Percentiles rank a stretch among this genome's conserved stretches.
Conservation (phyloP, 176 grass and related monocot species). For the Melocanna baccifera region DNA sequence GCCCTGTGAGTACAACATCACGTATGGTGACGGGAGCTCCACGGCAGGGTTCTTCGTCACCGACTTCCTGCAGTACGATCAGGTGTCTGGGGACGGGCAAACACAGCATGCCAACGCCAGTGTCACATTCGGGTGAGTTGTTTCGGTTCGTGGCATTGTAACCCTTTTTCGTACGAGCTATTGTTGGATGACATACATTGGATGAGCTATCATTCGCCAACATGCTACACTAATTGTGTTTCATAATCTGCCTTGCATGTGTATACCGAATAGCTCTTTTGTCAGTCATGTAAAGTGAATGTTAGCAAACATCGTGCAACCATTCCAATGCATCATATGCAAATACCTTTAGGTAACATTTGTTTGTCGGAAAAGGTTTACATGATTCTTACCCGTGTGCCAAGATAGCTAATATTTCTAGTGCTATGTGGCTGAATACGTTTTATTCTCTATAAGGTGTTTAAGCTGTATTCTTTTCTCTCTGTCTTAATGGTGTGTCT, state of each 20-base stretch:
- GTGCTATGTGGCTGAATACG: background rate
- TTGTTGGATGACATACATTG: background rate
- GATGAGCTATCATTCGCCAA: background rate
- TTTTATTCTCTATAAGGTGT: background rate
- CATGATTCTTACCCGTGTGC: background rate
- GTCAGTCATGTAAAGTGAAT: background rate
- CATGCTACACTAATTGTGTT: background rate
- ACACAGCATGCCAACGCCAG: conserved; percentile 51
- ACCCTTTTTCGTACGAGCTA: background rate
- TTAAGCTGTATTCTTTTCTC: background rate
- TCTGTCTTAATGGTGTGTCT: background rate
- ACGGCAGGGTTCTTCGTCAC: conserved; percentile 66
- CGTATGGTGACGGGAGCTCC: conserved; percentile 88
- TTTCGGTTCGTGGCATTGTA: background rate
- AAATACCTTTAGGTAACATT: background rate
- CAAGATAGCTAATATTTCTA: background rate
- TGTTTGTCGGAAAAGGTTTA: background rate
- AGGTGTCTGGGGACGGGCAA: conserved; percentile 67
- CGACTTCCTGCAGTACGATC: conserved; percentile 64
- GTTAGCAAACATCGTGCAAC: background rate
- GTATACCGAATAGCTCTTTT: background rate
- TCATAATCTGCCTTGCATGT: background rate
- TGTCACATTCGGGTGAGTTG: conserved; percentile 69
- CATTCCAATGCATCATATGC: background rate
- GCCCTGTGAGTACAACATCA: conserved; percentile 76